Percentiles rank a stretch among this genome's conserved stretches.
Evolutionary conservation across 2,329 filamentous ascomycete genomes (phyloP).

Genomic region (Aspergillus neoniger): DNA sequence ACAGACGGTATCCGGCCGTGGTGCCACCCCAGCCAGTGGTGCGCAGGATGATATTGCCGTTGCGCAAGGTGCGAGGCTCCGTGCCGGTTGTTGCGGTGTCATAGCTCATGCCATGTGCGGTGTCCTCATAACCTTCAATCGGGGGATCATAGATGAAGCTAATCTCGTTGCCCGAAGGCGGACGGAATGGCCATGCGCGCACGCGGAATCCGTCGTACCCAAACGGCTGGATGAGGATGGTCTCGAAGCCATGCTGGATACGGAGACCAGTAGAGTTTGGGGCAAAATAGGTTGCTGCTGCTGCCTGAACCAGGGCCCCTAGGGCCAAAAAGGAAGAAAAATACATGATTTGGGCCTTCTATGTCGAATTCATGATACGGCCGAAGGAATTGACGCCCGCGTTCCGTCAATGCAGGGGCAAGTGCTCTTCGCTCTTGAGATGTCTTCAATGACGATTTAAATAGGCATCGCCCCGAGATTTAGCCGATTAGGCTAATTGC

Average conservation of each 20-base stretch:
- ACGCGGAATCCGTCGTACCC: conserved; percentile 45
- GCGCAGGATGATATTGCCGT: conserved; percentile 40
- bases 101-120: conserved; percentile 35
- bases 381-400: neutral
- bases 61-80: conserved; percentile 32
- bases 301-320: neutral
- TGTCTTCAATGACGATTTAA: neutral
- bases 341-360: neutral
- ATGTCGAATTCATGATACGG: neutral
- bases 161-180: conserved; percentile 38
- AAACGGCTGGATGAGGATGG: conserved; percentile 42
- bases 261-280: conserved; percentile 30
- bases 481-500: conserved; percentile 8
- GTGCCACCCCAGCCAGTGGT: conserved; percentile 37
- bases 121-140: conserved; percentile 39
- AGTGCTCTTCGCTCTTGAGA: neutral
- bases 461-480: neutral
- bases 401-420: no score
- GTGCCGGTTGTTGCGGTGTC: conserved; percentile 37
- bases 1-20: conserved; percentile 35
- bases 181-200: conserved; percentile 42
- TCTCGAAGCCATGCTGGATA: conserved; percentile 44
- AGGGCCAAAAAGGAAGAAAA: neutral
- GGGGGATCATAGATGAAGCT: conserved; percentile 45
- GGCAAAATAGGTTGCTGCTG: conserved; percentile 16